Base-by-base conservation (phyloP, 768 basidiomycete genomes). In the Austroboletus festivus region DNA sequence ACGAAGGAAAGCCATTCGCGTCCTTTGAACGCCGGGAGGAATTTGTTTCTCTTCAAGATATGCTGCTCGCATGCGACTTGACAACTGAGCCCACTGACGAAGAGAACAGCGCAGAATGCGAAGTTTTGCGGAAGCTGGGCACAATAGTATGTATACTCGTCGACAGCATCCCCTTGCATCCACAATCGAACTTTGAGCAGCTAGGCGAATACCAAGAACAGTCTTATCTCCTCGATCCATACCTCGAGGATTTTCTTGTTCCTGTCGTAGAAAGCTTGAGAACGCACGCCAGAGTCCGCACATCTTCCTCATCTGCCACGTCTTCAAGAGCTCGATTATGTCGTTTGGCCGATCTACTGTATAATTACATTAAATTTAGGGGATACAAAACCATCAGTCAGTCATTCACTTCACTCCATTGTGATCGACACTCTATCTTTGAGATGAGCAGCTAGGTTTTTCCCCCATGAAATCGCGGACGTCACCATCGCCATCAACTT, bases 171-270 rank as follows among this genome's bases (percentile, higher is more conserved):
- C 48, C 30, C 24, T 46, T 40, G 28, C 10, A 1, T 33, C 39
- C 39, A 49, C 24, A 18, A 44, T 52, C 22, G 15, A 39, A 38
- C 50, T 6, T 48, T 21, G 43, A 53, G 16, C 46, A 97, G 95
- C 77, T 97, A 23, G 80, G 81, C 62, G 81, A 85, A 62, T 97
- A 95, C 61, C 93, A 95, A 64, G 94, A 98, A 52, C 91, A 95
- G 56, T 77, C 93, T 3, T 90, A 93, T 65, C 78, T 99, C 3
- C 75, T 98, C 12, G 96, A 99, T 65, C 93, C 95, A 31, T 85
- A 78, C 56, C 76, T 99, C 18, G 89, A 94, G 60, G 63, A 72
- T 26, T 80, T 99, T 47, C 79, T 96, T 10, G 67, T 73, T 2
- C 93, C 94, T 1, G 81, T 86, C 2, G 81, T 93, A 28, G 76